These are phyloP conservation scores for Piper longum DNA, from an alignment of 164 flowering plant species.

Conservation along the genomic window DNA sequence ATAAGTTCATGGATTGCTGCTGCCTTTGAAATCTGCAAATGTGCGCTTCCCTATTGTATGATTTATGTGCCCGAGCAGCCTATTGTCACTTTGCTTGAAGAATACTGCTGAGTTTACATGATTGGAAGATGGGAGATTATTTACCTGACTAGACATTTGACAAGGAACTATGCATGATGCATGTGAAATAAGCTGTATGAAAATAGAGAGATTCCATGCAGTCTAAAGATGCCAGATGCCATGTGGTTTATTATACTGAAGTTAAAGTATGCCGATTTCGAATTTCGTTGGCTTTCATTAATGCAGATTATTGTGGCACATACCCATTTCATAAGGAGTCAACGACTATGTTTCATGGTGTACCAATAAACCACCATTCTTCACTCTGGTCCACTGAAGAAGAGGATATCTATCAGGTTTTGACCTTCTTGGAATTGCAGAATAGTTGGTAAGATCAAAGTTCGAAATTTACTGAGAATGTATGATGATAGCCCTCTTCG, in stretches of 20 bases:
- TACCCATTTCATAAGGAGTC: constrained; percentile 64
- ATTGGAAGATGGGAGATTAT: constrained; percentile 8
- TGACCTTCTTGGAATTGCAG: constrained; percentile 55
- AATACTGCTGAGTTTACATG: constrained; percentile 8
- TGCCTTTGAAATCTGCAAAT: not conserved
- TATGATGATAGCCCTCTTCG: constrained; percentile 26
- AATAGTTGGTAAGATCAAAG: constrained; percentile 91
- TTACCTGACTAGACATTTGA: constrained; percentile 13
- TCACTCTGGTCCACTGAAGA: constrained; percentile 60
- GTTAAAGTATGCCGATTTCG: constrained; percentile 87
- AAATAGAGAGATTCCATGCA: constrained; percentile 42
- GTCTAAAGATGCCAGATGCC: constrained; percentile 63
- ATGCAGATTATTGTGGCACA: constrained; percentile 85
- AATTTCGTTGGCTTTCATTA: constrained; percentile 98
- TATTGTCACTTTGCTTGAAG: not conserved
- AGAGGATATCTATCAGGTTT: constrained; percentile 52
- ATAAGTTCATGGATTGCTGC: not conserved
- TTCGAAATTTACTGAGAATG: constrained; percentile 55
- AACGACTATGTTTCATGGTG: constrained; percentile 88
- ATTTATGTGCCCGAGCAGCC: not conserved
- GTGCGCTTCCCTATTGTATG: not conserved
- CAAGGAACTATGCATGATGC: constrained; percentile 37
- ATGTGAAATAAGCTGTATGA: constrained; percentile 43
- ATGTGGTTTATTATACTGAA: constrained; percentile 65
- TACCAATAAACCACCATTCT: constrained; percentile 72